A percentile compares a stretch with the other conserved stretches of the same genome.
Evolutionary conservation across 2,329 filamentous ascomycete genomes (phyloP).

Genomic region (Raffaelea ambrosiae): DNA sequence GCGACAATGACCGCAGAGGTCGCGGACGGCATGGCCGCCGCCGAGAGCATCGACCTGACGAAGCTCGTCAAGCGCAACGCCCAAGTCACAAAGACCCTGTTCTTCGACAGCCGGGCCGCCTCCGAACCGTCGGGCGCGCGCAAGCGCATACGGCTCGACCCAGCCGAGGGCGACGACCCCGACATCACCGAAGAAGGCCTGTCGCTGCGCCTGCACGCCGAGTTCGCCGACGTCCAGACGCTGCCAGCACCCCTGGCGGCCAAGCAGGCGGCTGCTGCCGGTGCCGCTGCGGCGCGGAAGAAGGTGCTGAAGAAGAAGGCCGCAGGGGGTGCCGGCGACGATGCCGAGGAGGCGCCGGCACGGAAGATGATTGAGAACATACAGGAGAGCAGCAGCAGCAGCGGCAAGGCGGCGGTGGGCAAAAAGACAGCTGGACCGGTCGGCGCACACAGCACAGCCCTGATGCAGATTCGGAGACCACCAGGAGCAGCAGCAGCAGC

Average conservation of each 20-base stretch:
- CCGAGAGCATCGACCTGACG: constrained; percentile 21
- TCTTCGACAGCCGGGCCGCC: constrained; percentile 17
- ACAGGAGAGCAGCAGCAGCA: constrained; percentile 26
- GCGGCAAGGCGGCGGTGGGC: constrained; percentile 17
- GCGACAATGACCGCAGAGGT: constrained; percentile 22
- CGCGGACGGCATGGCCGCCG: constrained; percentile 11
- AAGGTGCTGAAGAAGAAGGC: constrained; percentile 36
- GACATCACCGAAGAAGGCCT: constrained; percentile 34
- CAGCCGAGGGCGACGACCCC: constrained; percentile 27
- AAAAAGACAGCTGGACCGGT: constrained; percentile 2
- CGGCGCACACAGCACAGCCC: constrained; percentile 24
- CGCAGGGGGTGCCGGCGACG: constrained; percentile 16
- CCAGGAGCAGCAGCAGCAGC: constrained; percentile 8
- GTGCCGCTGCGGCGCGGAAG: constrained; percentile 37
- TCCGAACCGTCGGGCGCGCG: constrained; percentile 4
- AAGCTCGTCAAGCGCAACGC: constrained; percentile 31
- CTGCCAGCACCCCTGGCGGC: constrained; percentile 71
- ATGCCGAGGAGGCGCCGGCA: constrained; percentile 34
- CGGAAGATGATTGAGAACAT: constrained; percentile 61
- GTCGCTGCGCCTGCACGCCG: constrained; percentile 52
- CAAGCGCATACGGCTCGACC: constrained; percentile 26
- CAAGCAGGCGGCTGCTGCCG: constrained; percentile 62
- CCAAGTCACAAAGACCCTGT: constrained; percentile 30
- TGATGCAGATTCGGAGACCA: constrained; percentile 24
- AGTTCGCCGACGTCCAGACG: constrained; percentile 71